Conservation (phyloP, 2,329 filamentous ascomycete species). For the Lasiodiplodia sp. region DNA sequence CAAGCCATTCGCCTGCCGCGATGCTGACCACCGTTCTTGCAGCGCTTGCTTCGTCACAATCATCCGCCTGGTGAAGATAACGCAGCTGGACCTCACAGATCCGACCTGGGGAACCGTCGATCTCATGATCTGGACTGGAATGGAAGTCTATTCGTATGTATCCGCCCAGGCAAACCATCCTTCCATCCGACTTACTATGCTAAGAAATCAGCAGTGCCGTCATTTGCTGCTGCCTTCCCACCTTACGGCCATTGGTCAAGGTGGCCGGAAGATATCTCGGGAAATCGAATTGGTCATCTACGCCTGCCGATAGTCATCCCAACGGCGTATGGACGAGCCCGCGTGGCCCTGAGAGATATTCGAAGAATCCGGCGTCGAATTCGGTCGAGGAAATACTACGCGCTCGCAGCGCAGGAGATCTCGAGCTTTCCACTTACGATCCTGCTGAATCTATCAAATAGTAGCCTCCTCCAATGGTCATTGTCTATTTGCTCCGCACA, state of each 20-base stretch:
- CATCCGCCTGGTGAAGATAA: background rate
- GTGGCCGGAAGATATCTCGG: background rate
- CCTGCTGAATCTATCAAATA: background rate
- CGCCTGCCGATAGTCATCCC: background rate
- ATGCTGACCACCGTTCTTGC: background rate
- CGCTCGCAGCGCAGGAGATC: background rate
- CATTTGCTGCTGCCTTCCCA: constrained; percentile 1
- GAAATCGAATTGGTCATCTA: background rate
- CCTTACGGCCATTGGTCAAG: background rate
- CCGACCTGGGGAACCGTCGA: constrained; percentile 3
- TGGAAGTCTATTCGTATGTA: background rate
- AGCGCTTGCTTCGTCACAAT: constrained; percentile 7
- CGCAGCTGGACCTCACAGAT: background rate
- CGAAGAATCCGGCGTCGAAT: background rate
- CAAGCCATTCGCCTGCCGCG: background rate
- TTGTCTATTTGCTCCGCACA: too few relatives aligned
- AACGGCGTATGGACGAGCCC: background rate
- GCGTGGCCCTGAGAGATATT: background rate
- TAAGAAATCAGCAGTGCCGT: background rate
- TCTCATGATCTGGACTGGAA: background rate
- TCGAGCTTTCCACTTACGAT: background rate
- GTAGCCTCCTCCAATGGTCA: too few relatives aligned
- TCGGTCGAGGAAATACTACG: background rate
- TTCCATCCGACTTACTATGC: background rate
- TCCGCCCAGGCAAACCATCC: background rate